These are phyloP conservation scores for Delonix regia DNA, from an alignment of 306 rosid genomes.

Conservation along the genomic window DNA sequence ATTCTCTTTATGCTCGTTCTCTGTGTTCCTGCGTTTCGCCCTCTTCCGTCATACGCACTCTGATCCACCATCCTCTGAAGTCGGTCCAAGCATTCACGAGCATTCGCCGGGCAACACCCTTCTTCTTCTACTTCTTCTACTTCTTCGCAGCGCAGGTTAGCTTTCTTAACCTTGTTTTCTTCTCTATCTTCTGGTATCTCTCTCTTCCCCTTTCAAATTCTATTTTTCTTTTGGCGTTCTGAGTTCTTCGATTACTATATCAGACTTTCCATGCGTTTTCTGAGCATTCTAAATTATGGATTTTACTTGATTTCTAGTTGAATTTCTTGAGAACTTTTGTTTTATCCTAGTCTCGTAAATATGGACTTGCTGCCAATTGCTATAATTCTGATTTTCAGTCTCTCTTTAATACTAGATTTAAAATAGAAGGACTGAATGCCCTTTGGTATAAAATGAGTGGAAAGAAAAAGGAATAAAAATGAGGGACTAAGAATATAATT, in stretches of 20 bases:
- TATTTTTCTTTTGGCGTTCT: neutral
- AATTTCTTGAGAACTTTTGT: neutral
- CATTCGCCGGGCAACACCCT: neutral
- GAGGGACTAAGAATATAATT: neutral
- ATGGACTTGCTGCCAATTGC: neutral
- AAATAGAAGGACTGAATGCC: neutral
- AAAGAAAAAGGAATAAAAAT: neutral
- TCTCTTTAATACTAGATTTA: neutral
- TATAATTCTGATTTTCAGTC: neutral
- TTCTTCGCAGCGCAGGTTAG: conserved; percentile 8
- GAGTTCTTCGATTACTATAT: neutral
- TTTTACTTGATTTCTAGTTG: neutral
- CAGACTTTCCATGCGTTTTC: neutral
- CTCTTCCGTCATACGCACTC: neutral
- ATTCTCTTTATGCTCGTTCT: neutral
- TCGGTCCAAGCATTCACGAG: neutral
- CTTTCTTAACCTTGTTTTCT: neutral
- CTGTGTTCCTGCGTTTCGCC: too few relatives aligned
- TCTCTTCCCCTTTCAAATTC: neutral
- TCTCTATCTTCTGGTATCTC: neutral
- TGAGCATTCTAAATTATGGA: neutral
- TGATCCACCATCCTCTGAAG: neutral
- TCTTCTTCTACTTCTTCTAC: conserved; percentile 15
- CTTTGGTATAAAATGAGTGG: neutral
- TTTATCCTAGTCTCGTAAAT: too few relatives aligned